phyloP scores from a whole-genome alignment of 108 stramenopile genomes.

The Cyclotella kingstonii region DNA sequence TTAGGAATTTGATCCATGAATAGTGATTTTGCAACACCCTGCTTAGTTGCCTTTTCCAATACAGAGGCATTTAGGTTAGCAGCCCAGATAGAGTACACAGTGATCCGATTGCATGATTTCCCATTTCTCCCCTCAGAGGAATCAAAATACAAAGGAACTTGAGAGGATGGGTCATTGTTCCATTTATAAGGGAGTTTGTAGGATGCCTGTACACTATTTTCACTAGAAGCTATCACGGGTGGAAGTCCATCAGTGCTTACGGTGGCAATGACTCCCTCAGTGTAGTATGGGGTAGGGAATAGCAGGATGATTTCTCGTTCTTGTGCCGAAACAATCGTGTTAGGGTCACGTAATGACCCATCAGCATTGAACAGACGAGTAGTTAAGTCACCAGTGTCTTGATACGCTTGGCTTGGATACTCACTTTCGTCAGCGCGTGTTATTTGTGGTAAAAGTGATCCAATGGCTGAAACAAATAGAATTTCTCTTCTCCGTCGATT shows the following conservation, averaged over 20 bases:
- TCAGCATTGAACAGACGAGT: slow-evolving; percentile 69
- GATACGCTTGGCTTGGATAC: slow-evolving; percentile 8
- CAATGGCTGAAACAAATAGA: slow-evolving; percentile 8
- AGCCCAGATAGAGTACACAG: slow-evolving; percentile 51
- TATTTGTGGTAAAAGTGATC: slow-evolving; percentile 8
- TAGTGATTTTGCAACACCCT: slow-evolving; percentile 70
- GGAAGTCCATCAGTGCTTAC: slow-evolving; percentile 29
- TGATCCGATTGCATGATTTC: slow-evolving; percentile 69
- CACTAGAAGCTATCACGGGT: slow-evolving; percentile 17
- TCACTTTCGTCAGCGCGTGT: slow-evolving; percentile 21
- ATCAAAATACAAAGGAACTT: slow-evolving; percentile 54
- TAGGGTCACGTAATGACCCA: slow-evolving; percentile 59
- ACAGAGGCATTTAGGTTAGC: slow-evolving; percentile 36
- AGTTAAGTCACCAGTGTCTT: slow-evolving; percentile 47
- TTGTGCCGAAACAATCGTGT: slow-evolving; percentile 54
- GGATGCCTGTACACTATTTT: slow-evolving; percentile 31
- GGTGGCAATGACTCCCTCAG: slow-evolving; percentile 45
- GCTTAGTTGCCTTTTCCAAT: slow-evolving; percentile 65
- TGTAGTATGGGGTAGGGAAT: slow-evolving; percentile 36
- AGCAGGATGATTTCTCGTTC: slow-evolving; percentile 41
- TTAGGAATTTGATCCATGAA: slow-evolving; percentile 45
- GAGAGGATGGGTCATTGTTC: slow-evolving; percentile 47
- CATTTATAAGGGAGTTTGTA: slow-evolving; percentile 76
- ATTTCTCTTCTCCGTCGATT: slow-evolving; percentile 29
- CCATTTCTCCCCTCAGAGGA: slow-evolving; percentile 58